These are phyloP conservation scores for Sporormia fimetaria DNA, from an alignment of 495 filamentous ascomycete genomes.

Conservation along the genomic window DNA sequence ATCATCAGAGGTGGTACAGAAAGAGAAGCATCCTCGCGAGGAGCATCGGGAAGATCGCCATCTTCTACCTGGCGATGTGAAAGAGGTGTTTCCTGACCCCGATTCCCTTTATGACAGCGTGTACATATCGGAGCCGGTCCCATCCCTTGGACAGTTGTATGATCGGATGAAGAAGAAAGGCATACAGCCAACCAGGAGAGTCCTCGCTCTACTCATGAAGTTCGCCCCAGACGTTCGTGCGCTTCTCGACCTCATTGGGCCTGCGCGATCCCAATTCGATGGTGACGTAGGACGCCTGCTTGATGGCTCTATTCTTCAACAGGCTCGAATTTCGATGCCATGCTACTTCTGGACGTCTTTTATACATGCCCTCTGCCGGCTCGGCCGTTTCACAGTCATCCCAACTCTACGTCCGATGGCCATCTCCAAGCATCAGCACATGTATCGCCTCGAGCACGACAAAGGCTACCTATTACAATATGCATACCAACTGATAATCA, in stretches of 20 bases:
- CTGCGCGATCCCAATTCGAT: constrained; percentile 30
- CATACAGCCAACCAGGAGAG: constrained; percentile 35
- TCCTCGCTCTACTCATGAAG: constrained; percentile 41
- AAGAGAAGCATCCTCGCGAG: not conserved
- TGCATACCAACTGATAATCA: constrained; percentile 10
- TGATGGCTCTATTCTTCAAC: constrained; percentile 14
- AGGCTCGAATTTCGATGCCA: constrained; percentile 25
- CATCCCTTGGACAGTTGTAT: constrained; percentile 43
- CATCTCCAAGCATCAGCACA: not conserved
- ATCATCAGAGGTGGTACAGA: constrained; percentile 26
- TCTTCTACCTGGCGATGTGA: constrained; percentile 48
- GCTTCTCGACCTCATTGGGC: constrained; percentile 37
- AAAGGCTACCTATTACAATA: constrained; percentile 18
- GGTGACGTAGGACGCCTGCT: constrained; percentile 26
- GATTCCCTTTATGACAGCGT: constrained; percentile 46
- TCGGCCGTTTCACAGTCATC: constrained; percentile 28
- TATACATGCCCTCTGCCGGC: constrained; percentile 38
- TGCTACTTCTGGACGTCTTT: constrained; percentile 40
- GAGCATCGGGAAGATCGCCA: not conserved
- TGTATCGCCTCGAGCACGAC: constrained; percentile 12
- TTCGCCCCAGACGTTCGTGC: constrained; percentile 33
- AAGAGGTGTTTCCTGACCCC: constrained; percentile 46
- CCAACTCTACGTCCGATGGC: constrained; percentile 14
- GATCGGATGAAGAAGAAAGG: constrained; percentile 42
- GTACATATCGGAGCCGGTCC: constrained; percentile 46